Percentiles rank a stretch among this genome's conserved stretches.
Evolutionary conservation across 495 filamentous ascomycete genomes (phyloP).

Genomic region (Penicillium pulvis): DNA sequence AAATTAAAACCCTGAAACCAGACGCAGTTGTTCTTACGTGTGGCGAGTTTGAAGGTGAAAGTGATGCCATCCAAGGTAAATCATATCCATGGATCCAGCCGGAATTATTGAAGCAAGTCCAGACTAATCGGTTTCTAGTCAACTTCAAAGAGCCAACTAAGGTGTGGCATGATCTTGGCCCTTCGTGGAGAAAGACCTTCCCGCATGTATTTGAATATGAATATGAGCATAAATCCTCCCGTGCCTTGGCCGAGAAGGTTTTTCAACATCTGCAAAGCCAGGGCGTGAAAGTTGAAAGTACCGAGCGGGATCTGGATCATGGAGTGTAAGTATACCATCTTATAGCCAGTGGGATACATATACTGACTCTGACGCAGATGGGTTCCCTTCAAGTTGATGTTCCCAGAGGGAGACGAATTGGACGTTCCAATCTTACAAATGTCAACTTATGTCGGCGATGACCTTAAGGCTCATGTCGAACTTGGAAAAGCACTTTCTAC

Average conservation of each 20-base stretch:
- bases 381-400: conserved; percentile 5
- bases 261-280: neutral
- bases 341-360: neutral
- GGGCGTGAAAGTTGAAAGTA: neutral
- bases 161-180: conserved; percentile 1
- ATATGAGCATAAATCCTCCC: conserved; percentile 2
- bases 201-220: neutral
- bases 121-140: conserved; percentile 2
- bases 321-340: neutral
- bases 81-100: neutral
- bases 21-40: neutral
- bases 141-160: conserved; percentile 5
- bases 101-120: neutral
- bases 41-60: conserved; percentile 4
- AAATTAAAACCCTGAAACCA: neutral
- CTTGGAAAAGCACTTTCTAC: conserved; percentile 1
- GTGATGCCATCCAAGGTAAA: conserved; percentile 1
- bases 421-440: neutral
- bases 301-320: neutral
- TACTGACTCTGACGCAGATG: neutral
- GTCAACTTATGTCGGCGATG: neutral
- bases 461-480: neutral
- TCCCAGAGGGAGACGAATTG: conserved; percentile 2
- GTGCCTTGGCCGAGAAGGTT: neutral
- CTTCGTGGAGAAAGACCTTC: conserved; percentile 2